Percentiles rank a stretch among this genome's conserved stretches.
Conservation (phyloP, 495 filamentous ascomycete species). For the Amorphotheca resinae region DNA sequence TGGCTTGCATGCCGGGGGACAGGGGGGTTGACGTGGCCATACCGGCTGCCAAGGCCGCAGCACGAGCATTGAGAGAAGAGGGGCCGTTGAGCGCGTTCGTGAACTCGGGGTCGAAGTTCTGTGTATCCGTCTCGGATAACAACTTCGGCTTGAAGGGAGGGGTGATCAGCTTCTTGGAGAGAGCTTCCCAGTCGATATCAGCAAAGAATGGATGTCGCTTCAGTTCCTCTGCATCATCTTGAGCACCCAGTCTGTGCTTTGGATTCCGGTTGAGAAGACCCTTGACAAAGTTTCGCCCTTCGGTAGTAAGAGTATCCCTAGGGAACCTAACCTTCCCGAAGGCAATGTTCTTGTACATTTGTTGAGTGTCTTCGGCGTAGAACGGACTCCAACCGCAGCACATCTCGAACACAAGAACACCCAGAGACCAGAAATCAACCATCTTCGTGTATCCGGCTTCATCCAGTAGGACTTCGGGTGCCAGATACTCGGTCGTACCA, state of each 20-base stretch:
- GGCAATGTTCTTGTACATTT: slow-evolving; percentile 99
- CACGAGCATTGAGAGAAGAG: slow-evolving; percentile 80
- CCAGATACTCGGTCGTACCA: slow-evolving; percentile 94
- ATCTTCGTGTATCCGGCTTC: slow-evolving; percentile 99
- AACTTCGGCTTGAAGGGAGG: slow-evolving; percentile 97
- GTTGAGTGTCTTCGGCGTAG: slow-evolving; percentile 97
- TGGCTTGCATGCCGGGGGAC: slow-evolving; percentile 89
- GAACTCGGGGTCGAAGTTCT: slow-evolving; percentile 97
- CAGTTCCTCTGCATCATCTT: slow-evolving; percentile 84
- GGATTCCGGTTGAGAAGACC: slow-evolving; percentile 94
- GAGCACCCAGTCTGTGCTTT: slow-evolving; percentile 85
- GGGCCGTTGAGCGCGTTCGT: slow-evolving; percentile 76
- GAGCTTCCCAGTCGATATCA: slow-evolving; percentile 83
- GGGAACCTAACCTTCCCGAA: slow-evolving; percentile 98
- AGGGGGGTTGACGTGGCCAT: slow-evolving; percentile 75
- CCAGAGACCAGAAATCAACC: slow-evolving; percentile 99
- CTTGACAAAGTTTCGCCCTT: slow-evolving; percentile 96
- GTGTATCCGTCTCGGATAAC: slow-evolving; percentile 87
- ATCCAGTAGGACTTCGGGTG: slow-evolving; percentile 88
- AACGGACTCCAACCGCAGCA: slow-evolving; percentile 99
- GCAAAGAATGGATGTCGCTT: slow-evolving; percentile 90
- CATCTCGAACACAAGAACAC: slow-evolving; percentile 98
- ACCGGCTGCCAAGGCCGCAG: slow-evolving; percentile 63
- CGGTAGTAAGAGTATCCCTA: slow-evolving; percentile 80
- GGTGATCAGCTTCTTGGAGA: slow-evolving; percentile 82